Evolutionary conservation across 2,329 filamentous ascomycete genomes (phyloP), one percentile per base, ranked within the genome.

Genomic region (Hypoxylon sp.): DNA sequence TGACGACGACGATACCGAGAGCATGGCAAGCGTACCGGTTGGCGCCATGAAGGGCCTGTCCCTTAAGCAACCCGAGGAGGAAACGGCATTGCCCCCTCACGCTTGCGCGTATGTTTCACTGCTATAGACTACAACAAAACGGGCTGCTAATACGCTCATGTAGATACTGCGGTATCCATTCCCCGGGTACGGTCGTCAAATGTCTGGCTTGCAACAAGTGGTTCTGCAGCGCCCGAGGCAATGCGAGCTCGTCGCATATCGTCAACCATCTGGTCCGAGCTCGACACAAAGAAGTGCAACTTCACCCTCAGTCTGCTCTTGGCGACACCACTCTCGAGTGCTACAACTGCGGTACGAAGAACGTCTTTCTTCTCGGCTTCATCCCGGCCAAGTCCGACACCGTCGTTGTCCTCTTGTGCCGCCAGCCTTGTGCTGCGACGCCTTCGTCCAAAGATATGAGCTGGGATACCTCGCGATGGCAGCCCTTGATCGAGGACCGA

Each of bases 311-410:
- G 67, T 98, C 95, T 15, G 88, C 92, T 6, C 87, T 99, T 9
- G 95, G 95, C 63, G 96, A 99, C 73, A 99, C 95, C 0, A 91
- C 96, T 31, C 84, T 99, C 62, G 95, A 99, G 79, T 99, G 95
- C 79, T 99, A 99, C 80, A 98, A 97, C 78, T 99, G 95, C 75
- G 95, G 94, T 42, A 97, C 92, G n/a, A 98, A 97, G 79, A 99
- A 99, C 74, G 94, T 97, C 45, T 99, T 99, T 69, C 82, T 98
- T 29, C 88, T 99, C 23, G 95, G 95, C 5, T 99, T 99, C 74
- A 99, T 99, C 67, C 96, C 95, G 8, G 95, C 95, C 54, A 99
- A 99, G 74, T 98, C 95, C 9, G 96, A 99, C 71, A 97, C 95
- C 0, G 95, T 99, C 23, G 96, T 99, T 6, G 95, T 99, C 20